A percentile compares a stretch with the other conserved stretches of the same genome.
Conservation (phyloP, 257 asterid species). For the Phtheirospermum japonicum region DNA sequence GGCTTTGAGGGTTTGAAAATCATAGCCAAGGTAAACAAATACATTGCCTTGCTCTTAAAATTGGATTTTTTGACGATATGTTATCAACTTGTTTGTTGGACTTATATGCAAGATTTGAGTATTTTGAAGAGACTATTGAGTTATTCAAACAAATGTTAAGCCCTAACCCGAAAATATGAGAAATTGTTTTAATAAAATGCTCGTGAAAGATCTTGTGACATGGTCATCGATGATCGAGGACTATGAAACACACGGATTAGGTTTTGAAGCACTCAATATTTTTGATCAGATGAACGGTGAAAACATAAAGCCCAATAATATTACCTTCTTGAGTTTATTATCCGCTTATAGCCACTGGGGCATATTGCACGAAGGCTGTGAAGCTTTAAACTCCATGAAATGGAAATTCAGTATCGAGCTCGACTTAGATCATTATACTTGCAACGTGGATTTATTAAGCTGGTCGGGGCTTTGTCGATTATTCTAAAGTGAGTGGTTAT, state of each 20-base stretch:
- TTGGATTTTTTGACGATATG: slow-evolving; percentile 41
- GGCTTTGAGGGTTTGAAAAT: slow-evolving; percentile 28
- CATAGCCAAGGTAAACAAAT: slow-evolving; percentile 29
- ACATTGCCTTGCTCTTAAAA: slow-evolving; percentile 44
- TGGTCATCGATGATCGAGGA: slow-evolving; percentile 65
- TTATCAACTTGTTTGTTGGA: too few species aligned
- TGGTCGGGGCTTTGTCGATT: slow-evolving; percentile 43
- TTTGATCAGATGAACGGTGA: slow-evolving; percentile 39
- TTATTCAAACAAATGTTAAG: slow-evolving; percentile 33
- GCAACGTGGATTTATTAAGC: slow-evolving; percentile 46
- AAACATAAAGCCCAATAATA: slow-evolving; percentile 41
- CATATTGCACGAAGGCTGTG: slow-evolving; percentile 36
- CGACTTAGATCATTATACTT: slow-evolving; percentile 44
- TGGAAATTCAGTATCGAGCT: slow-evolving; percentile 36
- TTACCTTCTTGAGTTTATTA: slow-evolving; percentile 44
- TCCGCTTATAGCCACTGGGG: slow-evolving; percentile 58
- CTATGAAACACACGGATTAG: slow-evolving; percentile 43
- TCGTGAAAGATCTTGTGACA: slow-evolving; percentile 39
- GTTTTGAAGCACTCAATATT: slow-evolving; percentile 34
- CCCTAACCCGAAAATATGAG: slow-evolving; percentile 35
- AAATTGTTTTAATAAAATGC: slow-evolving; percentile 34
- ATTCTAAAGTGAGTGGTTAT: slow-evolving; percentile 31
- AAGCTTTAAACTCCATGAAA: slow-evolving; percentile 37
- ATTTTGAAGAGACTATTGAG: slow-evolving; percentile 29
- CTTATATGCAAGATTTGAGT: slow-evolving; percentile 39